Evolutionary conservation across 2,329 filamentous ascomycete genomes (phyloP), one percentile per base, ranked within the genome.

Genomic region (Talaromyces islandicus): DNA sequence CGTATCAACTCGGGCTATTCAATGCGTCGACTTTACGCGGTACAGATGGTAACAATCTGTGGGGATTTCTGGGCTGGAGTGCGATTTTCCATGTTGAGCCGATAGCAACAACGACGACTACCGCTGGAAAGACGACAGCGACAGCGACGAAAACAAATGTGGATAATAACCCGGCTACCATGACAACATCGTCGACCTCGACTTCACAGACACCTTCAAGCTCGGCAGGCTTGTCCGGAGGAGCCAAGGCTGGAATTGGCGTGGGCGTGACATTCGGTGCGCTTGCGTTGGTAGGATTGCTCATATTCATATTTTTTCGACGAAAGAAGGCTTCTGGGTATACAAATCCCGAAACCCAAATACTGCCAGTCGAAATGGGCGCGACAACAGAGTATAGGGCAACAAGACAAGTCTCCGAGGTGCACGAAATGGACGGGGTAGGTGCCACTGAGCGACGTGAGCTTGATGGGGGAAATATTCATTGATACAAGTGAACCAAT

Each of bases 361-460:
- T 89, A 70, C 86, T 7, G n/a, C 32, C 57, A 46, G 14, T 12
- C 32, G 25, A 11, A 21, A 21, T 55, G 11, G 24, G 35, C 7
- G 41, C 11, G 43, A 17, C n/a, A 29, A 53, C 6, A 50, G 60
- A 59, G 29, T 21, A 11, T 14, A 48, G 32, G 25, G 38, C 2
- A 24, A 9, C 43, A 19, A 24, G 5, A 14, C 1, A 21, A 46
- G 4, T 5, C 9, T 12, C 3, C 21, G 52, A 59, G 32, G n/a
- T 54, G 48, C 54, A 57, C 56, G 56, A 57, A 51, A 46, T 46
- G 43, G 10, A 14, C 29, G 54, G 48, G 25, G 35, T 24, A n/a
- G 51, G 41, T 59, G 41, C 29, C 10, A 21, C n/a, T 21, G n/a
- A 21, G 41, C n/a, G 1, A 46, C 19, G 12, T 17, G 43, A 46